Evolutionary conservation across 768 basidiomycete species (phyloP).

Genomic region (Hericium coralloides): DNA sequence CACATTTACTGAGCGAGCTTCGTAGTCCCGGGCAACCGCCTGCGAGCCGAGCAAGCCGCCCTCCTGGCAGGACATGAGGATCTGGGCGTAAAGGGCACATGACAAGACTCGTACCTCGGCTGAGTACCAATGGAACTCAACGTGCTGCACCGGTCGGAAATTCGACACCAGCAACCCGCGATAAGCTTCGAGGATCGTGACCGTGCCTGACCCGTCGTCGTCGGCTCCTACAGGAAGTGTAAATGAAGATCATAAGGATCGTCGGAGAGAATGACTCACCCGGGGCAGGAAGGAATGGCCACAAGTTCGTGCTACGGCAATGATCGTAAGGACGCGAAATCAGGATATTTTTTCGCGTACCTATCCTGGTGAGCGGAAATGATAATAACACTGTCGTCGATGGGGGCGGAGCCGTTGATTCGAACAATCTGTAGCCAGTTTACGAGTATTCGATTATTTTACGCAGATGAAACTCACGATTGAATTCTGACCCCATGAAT

Average conservation of each 20-base stretch:
- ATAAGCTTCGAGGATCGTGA: conserved; percentile 73
- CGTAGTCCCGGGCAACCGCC: conserved; percentile 76
- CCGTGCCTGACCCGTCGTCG: conserved; percentile 53
- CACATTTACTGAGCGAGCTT: conserved; percentile 51
- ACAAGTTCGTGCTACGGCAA: conserved; percentile 52
- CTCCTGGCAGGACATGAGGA: conserved; percentile 37
- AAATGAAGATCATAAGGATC: conserved; percentile 6
- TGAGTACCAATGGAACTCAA: conserved; percentile 84
- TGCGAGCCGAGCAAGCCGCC: conserved; percentile 84
- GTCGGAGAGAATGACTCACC: conserved; percentile 33
- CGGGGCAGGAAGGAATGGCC: conserved; percentile 72
- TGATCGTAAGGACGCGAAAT: not conserved
- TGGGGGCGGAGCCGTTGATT: conserved; percentile 62
- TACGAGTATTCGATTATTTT: not conserved
- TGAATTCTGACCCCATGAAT: conserved; percentile 81
- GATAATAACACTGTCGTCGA: conserved; percentile 55
- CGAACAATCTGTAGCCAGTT: conserved; percentile 47
- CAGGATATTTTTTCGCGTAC: conserved; percentile 23
- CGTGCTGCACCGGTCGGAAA: conserved; percentile 53
- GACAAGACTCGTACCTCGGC: conserved; percentile 46
- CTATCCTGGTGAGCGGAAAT: conserved; percentile 83
- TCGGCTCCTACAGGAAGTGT: conserved; percentile 48
- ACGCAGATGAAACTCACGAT: conserved; percentile 38
- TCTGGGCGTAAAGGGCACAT: not conserved
- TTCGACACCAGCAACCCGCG: conserved; percentile 59